Base-by-base conservation (phyloP, 805 yeast species). In the Pichia deserticola region DNA sequence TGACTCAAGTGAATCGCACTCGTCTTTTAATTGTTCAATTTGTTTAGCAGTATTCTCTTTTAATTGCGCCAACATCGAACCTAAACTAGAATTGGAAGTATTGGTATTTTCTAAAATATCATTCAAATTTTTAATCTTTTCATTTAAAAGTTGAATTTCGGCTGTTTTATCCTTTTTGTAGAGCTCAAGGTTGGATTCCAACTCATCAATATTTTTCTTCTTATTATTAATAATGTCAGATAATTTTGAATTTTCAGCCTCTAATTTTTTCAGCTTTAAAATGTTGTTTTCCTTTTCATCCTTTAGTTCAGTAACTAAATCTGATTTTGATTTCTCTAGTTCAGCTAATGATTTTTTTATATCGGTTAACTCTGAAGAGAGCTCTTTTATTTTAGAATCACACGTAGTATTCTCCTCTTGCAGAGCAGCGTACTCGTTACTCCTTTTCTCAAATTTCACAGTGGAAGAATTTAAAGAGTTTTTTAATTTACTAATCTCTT, bases 51-150 rank as follows among this genome's bases (percentile, higher is more conserved):
- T 39, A 9, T 32, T 27, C 5, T 11, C 30, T 10, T 37, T 48
- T 5, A 40, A 25, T 6, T 39, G 30, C 13, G 30, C 4, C 36
- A 39, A 35, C 10, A 40, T 44, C 12, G 47, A 9, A 34, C 43
- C 51, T 11, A 48, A 27, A 27, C 20, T 27, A 7, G 47, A 29
- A 29, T 48, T 44, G 12, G 48, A 39, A 11, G 44, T 11, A 12
- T 48, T 44, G 3, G 44, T 35, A 25, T 43, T 43, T 15, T 37
- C 40, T 13, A 44, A 15, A 28, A 48, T 32, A n/a, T 36, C 36
- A 44, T 8, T 42, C 20, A 48, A 28, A 28, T 27, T 29, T 44
- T 43, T 12, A 13, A 48, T 35, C 25, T 44, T 43, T 5, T 35
- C 44, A 9, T 36, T 40, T 9, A 47, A 35, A 3, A 37, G n/a